A percentile compares a stretch with the other conserved stretches of the same genome.
Evolutionary conservation across 148 eudicot genomes (phyloP).

Genomic region (Polygonum maritimum): DNA sequence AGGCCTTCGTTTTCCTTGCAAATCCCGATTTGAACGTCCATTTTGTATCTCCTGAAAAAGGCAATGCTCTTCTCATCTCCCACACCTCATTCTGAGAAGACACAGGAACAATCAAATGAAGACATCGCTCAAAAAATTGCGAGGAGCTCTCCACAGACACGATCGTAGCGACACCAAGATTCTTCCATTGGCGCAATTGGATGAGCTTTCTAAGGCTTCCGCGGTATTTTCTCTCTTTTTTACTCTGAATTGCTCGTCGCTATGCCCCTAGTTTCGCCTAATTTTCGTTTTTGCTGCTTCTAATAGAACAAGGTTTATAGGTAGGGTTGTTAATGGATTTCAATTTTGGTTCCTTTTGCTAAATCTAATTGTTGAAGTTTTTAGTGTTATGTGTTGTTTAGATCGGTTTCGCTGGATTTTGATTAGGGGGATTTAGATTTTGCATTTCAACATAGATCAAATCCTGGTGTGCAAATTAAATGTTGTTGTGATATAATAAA

Average conservation of each 20-base stretch:
- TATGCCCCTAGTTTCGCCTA: background rate
- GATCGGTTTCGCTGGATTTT: too few relatives aligned
- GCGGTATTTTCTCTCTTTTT: slow-evolving; percentile 37
- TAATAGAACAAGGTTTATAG: background rate
- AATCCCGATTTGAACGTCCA: background rate
- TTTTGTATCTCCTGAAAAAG: background rate
- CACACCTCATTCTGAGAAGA: background rate
- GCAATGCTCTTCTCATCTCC: background rate
- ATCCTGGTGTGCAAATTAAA: background rate
- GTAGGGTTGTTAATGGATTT: background rate
- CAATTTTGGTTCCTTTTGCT: background rate
- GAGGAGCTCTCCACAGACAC: slow-evolving; percentile 34
- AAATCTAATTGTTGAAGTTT: too few relatives aligned
- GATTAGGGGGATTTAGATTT: too few relatives aligned
- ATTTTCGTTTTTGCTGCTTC: background rate
- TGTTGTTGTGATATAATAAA: background rate
- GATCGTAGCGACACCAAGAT: slow-evolving; percentile 32
- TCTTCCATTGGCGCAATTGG: slow-evolving; percentile 49
- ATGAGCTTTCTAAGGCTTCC: slow-evolving; percentile 65
- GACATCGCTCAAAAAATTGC: slow-evolving; percentile 68
- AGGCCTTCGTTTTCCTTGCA: background rate
- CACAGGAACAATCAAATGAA: slow-evolving; percentile 30
- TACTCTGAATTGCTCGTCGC: background rate
- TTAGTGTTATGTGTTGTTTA: too few relatives aligned
- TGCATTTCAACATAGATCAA: background rate